phyloP scores from a whole-genome alignment of 2,329 filamentous ascomycete species.

The Sporothrix pseudoabietina region DNA sequence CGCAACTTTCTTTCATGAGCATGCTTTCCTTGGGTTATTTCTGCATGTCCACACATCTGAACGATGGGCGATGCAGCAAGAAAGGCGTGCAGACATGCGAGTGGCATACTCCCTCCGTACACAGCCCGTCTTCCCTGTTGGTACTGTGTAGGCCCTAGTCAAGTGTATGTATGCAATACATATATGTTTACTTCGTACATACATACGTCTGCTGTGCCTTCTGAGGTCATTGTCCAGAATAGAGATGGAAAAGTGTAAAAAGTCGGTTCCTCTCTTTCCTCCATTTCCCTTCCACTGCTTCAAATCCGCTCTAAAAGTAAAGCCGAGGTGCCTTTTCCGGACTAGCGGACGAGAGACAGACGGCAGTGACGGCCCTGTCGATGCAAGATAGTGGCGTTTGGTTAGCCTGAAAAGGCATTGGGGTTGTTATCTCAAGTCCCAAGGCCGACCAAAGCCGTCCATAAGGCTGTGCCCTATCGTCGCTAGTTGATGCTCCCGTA shows the following conservation, averaged over 20 bases:
- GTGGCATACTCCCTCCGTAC: too few species aligned
- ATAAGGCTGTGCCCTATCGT: slow-evolving; percentile 18
- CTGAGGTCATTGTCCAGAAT: slow-evolving; percentile 7
- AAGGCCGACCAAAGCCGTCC: neutral
- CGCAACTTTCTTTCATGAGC: neutral
- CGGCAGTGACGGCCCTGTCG: neutral
- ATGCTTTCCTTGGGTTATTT: neutral
- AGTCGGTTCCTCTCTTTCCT: neutral
- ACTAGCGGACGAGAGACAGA: neutral
- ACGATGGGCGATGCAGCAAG: slow-evolving; percentile 7
- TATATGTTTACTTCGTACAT: too few species aligned
- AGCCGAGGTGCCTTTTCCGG: slow-evolving; percentile 13
- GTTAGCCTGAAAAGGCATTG: neutral
- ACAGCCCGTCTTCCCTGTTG: neutral
- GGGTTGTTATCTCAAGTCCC: neutral
- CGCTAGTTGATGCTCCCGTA: neutral
- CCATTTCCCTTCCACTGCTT: neutral
- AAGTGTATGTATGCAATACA: too few species aligned
- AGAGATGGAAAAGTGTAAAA: neutral
- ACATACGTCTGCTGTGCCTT: neutral
- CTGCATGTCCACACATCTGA: neutral
- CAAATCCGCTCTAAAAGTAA: neutral
- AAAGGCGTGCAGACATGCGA: slow-evolving; percentile 9
- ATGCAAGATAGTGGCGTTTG: slow-evolving; percentile 16
- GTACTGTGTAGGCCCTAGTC: neutral